phyloP scores from a whole-genome alignment of 2,329 filamentous ascomycete species.

The Podosphaera leucotricha region DNA sequence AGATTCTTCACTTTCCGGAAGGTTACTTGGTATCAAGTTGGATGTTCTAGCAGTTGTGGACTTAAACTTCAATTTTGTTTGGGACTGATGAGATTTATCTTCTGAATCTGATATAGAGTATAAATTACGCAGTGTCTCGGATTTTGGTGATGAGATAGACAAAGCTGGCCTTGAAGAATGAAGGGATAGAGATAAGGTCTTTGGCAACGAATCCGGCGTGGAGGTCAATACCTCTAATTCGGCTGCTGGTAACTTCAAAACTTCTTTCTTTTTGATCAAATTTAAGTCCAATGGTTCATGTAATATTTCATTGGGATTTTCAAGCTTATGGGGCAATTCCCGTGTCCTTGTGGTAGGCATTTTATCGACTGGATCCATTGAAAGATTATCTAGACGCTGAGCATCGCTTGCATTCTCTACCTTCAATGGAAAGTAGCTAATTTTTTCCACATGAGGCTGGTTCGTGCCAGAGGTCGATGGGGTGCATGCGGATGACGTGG shows the following conservation, averaged over 20 bases:
- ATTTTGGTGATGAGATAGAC: neutral
- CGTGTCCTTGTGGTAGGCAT: neutral
- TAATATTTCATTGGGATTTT: neutral
- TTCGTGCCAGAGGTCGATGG: neutral
- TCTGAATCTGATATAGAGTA: neutral
- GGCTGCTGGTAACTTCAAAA: conserved; percentile 1
- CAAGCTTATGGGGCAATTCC: neutral
- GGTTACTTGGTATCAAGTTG: neutral
- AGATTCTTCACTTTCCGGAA: neutral
- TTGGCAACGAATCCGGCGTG: conserved; percentile 32
- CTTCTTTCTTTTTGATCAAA: neutral
- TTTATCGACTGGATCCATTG: neutral
- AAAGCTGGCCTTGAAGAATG: neutral
- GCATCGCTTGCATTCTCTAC: neutral
- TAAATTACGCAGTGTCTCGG: neutral
- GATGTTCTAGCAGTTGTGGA: neutral
- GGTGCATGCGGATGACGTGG: neutral
- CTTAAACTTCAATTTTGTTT: neutral
- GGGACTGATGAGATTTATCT: neutral
- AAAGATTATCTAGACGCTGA: neutral
- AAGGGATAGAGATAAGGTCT: conserved; percentile 21
- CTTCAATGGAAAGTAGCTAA: neutral
- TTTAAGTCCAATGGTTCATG: neutral
- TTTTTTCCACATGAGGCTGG: neutral
- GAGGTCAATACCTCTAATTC: conserved; percentile 30